These are phyloP conservation scores for Podosphaera xanthii DNA, from an alignment of 2,329 filamentous ascomycete genomes.

Conservation along the genomic window DNA sequence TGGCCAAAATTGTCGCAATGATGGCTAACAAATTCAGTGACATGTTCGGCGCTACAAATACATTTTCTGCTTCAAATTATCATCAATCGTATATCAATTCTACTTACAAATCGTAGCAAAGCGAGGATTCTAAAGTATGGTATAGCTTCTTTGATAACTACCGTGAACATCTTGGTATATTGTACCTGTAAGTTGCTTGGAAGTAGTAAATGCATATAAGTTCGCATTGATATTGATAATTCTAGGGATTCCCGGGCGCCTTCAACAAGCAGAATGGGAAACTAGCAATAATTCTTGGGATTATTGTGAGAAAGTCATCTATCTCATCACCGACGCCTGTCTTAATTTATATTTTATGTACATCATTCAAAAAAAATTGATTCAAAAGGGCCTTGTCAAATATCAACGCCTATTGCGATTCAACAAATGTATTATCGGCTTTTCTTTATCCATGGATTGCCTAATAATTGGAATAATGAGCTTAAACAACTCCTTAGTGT, in stretches of 20 bases:
- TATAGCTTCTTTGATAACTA: conserved; percentile 19
- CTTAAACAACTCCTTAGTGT: conserved; percentile 8
- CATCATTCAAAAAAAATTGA: conserved; percentile 18
- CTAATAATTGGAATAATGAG: conserved; percentile 20
- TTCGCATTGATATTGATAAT: background rate
- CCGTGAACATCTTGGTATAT: conserved; percentile 30
- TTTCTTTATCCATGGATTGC: conserved; percentile 21
- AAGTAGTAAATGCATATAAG: background rate
- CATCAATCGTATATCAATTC: conserved; percentile 28
- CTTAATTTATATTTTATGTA: conserved; percentile 31
- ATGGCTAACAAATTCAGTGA: conserved; percentile 5
- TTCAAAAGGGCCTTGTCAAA: conserved; percentile 19
- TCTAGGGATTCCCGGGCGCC: conserved; percentile 23
- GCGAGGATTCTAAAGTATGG: conserved; percentile 21
- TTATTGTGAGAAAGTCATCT: conserved; percentile 27
- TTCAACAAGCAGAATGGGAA: conserved; percentile 22
- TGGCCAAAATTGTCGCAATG: background rate
- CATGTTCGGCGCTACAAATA: conserved; percentile 19
- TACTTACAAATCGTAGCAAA: conserved; percentile 20
- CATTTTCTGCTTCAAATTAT: conserved; percentile 31
- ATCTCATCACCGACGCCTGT: conserved; percentile 24
- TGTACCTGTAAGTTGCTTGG: conserved; percentile 20
- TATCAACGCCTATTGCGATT: conserved; percentile 20
- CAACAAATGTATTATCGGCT: conserved; percentile 19
- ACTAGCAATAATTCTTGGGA: conserved; percentile 28